These are phyloP conservation scores for Penicillium antarcticum DNA, from an alignment of 495 filamentous ascomycete species.

Conservation along the genomic window DNA sequence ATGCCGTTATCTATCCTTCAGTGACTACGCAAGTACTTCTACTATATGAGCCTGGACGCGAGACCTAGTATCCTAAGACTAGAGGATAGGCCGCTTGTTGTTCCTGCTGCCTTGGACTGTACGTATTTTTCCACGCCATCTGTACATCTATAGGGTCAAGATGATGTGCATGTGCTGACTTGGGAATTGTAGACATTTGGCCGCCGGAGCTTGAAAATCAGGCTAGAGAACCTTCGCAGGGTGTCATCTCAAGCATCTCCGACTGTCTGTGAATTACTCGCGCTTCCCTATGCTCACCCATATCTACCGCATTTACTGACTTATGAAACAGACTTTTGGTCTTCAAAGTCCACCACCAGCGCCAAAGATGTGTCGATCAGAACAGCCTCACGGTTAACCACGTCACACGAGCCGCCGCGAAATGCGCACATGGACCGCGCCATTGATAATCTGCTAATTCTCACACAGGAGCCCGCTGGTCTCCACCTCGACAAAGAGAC, in stretches of 20 bases:
- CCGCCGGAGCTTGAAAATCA: conserved; percentile 4
- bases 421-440: conserved; percentile 4
- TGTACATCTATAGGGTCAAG: too few species aligned
- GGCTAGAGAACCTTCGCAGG: conserved; percentile 2
- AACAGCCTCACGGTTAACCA: conserved; percentile 2
- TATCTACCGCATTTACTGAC: conserved; percentile 9
- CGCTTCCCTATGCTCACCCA: neutral
- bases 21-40: conserved; percentile 9
- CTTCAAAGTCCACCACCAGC: neutral
- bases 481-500: conserved; percentile 3
- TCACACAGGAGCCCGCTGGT: conserved; percentile 7
- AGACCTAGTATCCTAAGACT: conserved; percentile 2
- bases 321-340: conserved; percentile 7
- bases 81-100: conserved; percentile 9
- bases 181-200: conserved; percentile 13
- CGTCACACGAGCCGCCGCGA: conserved; percentile 4
- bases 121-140: conserved; percentile 5
- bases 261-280: too few species aligned
- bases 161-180: conserved; percentile 9
- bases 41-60: neutral
- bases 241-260: too few species aligned
- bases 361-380: too few species aligned
- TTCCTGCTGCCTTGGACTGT: conserved; percentile 14
- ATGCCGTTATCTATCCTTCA: conserved; percentile 6
- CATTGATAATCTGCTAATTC: conserved; percentile 15